Evolutionary conservation across 2,329 filamentous ascomycete species (phyloP), one percentile per base, ranked within the genome.

Genomic region (Penicillium oxalicum): DNA sequence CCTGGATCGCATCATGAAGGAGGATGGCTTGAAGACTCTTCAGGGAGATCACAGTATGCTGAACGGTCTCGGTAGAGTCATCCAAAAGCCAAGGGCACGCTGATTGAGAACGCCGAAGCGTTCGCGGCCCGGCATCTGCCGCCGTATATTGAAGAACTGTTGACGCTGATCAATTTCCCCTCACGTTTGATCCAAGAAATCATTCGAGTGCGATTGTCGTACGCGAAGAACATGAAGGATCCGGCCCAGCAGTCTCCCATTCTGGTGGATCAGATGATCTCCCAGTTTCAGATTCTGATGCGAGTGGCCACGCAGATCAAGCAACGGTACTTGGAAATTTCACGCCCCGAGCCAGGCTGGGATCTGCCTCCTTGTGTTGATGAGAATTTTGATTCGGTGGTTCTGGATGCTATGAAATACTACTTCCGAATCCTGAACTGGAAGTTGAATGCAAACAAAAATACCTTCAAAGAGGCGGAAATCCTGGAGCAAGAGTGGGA

Each of bases 361-460:
- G 90, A 97, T 60, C 73, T 97, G 47, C 93, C 93, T 2, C 89
- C 91, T 7, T 96, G 91, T 70, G 94, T 98, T 55, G 93, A 97
- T 64, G 93, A 98, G 65, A 89, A 89, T 37, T 98, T 97, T 62
- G 93, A 97, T 65, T 80, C 85, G 32, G 88, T 94, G 13, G 88
- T 97, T 8, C 72, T 98, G 38, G 91, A 96, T 62, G 91, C 91
- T 0, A 76, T 98, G 59, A 94, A 91, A 67, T 97, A 95, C 69
- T 98, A 98, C 71, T 98, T 98, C 78, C 93, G 91, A 68, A 91
- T 98, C 80, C 77, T 98, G 39, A 96, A 97, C 65, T 97, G 91
- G 89, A 97, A 97, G 69, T 76, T 98, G 45, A 91, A 87, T 60
- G 88, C 90, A 48, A 97, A 97, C 75, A 97, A 96, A 69, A 98